Evolutionary conservation across 805 yeast genomes (phyloP).

Genomic region (Alloascoidea hylecoeti): DNA sequence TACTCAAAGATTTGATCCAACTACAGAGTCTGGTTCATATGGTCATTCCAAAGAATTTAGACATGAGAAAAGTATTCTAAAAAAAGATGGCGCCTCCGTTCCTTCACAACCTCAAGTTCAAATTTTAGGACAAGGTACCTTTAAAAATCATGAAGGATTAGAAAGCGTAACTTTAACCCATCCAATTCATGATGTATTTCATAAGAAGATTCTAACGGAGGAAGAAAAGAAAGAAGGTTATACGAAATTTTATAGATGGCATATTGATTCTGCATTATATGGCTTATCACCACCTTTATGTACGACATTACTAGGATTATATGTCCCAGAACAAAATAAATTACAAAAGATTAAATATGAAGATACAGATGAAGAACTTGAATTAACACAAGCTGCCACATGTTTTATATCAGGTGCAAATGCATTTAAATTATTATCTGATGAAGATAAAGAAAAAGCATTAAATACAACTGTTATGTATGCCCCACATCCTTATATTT

Average conservation of each 20-base stretch:
- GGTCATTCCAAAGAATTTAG: constrained; percentile 79
- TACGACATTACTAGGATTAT: constrained; percentile 72
- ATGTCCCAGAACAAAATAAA: constrained; percentile 51
- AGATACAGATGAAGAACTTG: constrained; percentile 47
- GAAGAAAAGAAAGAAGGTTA: constrained; percentile 45
- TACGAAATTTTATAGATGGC: constrained; percentile 89
- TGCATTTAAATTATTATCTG: constrained; percentile 54
- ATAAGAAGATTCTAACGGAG: constrained; percentile 47
- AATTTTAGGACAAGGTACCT: constrained; percentile 70
- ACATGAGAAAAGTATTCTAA: constrained; percentile 51
- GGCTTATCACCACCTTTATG: constrained; percentile 78
- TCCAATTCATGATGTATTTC: constrained; percentile 77
- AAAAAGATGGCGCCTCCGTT: constrained; percentile 69
- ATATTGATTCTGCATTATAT: constrained; percentile 81
- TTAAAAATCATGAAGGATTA: constrained; percentile 40
- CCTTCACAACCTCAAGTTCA: constrained; percentile 84
- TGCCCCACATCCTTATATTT: constrained; percentile 89
- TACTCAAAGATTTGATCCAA: constrained; percentile 69
- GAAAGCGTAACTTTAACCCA: constrained; percentile 53
- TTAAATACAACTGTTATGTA: constrained; percentile 69
- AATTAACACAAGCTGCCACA: constrained; percentile 74
- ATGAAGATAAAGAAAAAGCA: constrained; percentile 63
- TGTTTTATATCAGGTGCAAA: constrained; percentile 78
- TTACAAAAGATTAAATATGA: constrained; percentile 55
- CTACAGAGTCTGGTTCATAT: constrained; percentile 46